Base-by-base conservation (phyloP, 129 eudicot genomes). In the Apium graveolens region DNA sequence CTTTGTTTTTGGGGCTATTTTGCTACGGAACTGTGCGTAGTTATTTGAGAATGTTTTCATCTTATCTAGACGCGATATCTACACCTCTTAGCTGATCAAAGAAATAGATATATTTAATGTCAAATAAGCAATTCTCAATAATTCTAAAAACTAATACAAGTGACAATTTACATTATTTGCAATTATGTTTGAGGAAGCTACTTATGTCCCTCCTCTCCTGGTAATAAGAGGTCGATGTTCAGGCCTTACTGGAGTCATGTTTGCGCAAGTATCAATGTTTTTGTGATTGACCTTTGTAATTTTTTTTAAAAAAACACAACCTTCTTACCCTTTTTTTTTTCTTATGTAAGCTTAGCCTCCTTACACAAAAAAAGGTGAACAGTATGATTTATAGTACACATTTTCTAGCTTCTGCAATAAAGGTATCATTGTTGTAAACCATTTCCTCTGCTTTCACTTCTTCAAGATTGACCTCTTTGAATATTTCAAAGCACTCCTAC, bases 1-100 rank as follows among this genome's bases (percentile, higher is more conserved):
- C 80, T 82, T 34, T 85, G 75, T 76, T 66, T 79, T 43, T 82
- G 85, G 81, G 75, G 78, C 86, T 84, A 73, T 16, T 84, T 68
- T 84, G 79, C 66, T 70, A 60, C 81, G 82, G 76, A 53, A 80
- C 81, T 73, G 51, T 78, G 87, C 79, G 79, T 65, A 77, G 77
- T 65, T 77, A 62, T 60, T 18, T 63, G 80, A 77, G 74, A 77
- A 83, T 53, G 49, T n/a, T 35, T 62, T 66, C 42, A 35, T 76
- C 71, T 62, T 77, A 68, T 69, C 75, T 74, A 62, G 76, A 76
- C 74, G 77, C 32, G 43, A 66, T 41, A 20, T 49, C 41, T 62
- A 43, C 76, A 44, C 10, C 14, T n/a, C 32, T 70, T 31, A 63
- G 5, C 14, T 79, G 73, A 37, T 70, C 44, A 7, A 72, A 26